A percentile compares a stretch with the other conserved stretches of the same genome.
phyloP scores from a whole-genome alignment of 148 eudicot genomes.

The Rhododendron ovatum region DNA sequence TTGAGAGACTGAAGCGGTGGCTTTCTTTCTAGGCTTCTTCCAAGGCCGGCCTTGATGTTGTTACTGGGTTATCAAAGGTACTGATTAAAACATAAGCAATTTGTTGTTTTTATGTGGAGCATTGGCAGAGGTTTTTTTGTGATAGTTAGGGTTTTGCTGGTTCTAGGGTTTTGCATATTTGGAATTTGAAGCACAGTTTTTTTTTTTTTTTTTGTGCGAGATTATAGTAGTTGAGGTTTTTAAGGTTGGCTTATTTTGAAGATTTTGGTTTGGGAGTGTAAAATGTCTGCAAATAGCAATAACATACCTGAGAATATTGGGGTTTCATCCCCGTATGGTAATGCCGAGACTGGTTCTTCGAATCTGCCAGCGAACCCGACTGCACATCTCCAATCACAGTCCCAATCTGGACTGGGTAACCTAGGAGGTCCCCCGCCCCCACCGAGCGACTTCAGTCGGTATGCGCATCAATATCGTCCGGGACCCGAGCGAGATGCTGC shows the following conservation, averaged over 20 bases:
- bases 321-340: slow-evolving; percentile 60
- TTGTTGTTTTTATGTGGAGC: not conserved
- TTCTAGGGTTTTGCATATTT: not conserved
- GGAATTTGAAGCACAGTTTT: not conserved
- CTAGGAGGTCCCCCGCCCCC: slow-evolving; percentile 11
- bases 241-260: slow-evolving; percentile 10
- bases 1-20: not conserved
- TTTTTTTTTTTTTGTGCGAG: not conserved
- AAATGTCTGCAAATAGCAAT: slow-evolving; percentile 67
- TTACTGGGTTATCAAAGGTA: not conserved
- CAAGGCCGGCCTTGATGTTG: not conserved
- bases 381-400: slow-evolving; percentile 34
- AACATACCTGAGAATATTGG: slow-evolving; percentile 50
- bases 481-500: slow-evolving; percentile 49
- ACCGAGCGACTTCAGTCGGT: not conserved
- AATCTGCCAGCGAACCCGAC: slow-evolving; percentile 53
- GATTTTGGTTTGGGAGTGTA: not conserved
- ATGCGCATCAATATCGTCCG: slow-evolving; percentile 35
- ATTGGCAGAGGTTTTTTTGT: not conserved
- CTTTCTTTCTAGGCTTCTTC: not conserved
- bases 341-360: slow-evolving; percentile 43
- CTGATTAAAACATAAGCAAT: not conserved
- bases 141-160: slow-evolving; percentile 9
- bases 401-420: slow-evolving; percentile 57
- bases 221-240: slow-evolving; percentile 5